Conservation (phyloP, 768 basidiomycete genomes). For the Dacryopinax primogenitus region DNA sequence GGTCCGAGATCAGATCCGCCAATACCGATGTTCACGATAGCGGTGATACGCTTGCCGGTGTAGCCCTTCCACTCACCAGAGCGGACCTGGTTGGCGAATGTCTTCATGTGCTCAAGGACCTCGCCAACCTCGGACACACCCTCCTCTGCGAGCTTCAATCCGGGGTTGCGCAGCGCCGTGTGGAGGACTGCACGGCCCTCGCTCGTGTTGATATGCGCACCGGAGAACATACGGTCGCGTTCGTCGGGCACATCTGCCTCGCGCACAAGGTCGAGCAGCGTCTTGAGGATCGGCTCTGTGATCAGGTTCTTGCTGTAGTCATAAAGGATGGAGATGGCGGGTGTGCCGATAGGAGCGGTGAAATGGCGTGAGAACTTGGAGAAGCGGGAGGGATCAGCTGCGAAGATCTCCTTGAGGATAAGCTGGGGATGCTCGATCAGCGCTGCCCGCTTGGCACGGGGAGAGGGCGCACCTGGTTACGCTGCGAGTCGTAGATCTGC, state of each 20-base stretch:
- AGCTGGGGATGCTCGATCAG: slow-evolving; percentile 51
- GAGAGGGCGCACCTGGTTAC: slow-evolving; percentile 6
- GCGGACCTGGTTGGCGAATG: slow-evolving; percentile 73
- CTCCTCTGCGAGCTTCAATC: slow-evolving; percentile 65
- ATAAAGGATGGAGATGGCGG: slow-evolving; percentile 68
- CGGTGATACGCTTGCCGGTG: slow-evolving; percentile 86
- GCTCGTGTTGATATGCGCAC: slow-evolving; percentile 96
- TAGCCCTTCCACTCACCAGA: slow-evolving; percentile 91
- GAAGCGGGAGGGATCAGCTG: slow-evolving; percentile 76
- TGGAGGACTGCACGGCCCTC: slow-evolving; percentile 96
- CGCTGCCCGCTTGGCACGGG: neutral
- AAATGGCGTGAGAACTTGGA: slow-evolving; percentile 70
- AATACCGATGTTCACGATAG: slow-evolving; percentile 97
- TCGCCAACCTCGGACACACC: slow-evolving; percentile 70
- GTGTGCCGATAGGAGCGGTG: slow-evolving; percentile 43
- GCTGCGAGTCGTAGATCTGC: slow-evolving; percentile 42
- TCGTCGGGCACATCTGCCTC: slow-evolving; percentile 77
- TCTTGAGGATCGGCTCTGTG: slow-evolving; percentile 66
- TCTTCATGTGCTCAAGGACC: slow-evolving; percentile 83
- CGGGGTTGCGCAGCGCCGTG: slow-evolving; percentile 67
- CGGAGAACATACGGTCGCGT: slow-evolving; percentile 87
- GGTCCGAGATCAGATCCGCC: slow-evolving; percentile 96
- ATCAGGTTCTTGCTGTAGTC: slow-evolving; percentile 97
- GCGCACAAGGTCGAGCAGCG: slow-evolving; percentile 63
- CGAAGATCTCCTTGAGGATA: slow-evolving; percentile 85